Evolutionary conservation across 108 stramenopile species (phyloP), one percentile per base, ranked within the genome.

Genomic region (Discostella stelligeroides): DNA sequence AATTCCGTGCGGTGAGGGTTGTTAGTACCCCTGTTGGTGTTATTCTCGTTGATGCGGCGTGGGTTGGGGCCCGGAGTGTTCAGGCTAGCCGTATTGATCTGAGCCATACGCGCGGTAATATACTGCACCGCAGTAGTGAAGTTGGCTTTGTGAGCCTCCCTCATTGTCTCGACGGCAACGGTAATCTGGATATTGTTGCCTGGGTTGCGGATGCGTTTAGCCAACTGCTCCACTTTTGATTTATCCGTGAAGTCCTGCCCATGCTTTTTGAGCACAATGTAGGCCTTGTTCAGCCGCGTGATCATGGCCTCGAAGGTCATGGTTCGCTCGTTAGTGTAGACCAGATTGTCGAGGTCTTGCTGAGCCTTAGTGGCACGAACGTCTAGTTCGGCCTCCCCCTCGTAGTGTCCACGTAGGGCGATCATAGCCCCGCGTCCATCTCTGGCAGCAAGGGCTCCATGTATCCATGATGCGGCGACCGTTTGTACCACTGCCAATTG

Each of bases 391-490:
- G 34, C 34, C 6, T 34, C 34, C 3, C 61, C 61, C 24, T 62
- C 61, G 41, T 24, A 62, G 41, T 62, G 43, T 1, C 11, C 42
- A 20, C 61, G 42, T 18, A 62, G 23, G 12, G 9, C 24, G 4
- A 4, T 11, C 63, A 48, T 50, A 1, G 63, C 63, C 7, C 7
- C 7, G 1, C 63, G 23, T 15, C 63, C 63, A 30, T 65, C 25
- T 5, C 23, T 2, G 11, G 27, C 34, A 4, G 28, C 13, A 10
- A 41, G 15, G n/a, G n/a, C n/a, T 2, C 9, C 25, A 10, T 15
- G 11, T 18, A 68, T 68, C 66, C 66, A 68, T 23, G 27, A 14
- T 1, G 41, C 42, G 17, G 55, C 53, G 14, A 17, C 40, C 11
- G 25, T 34, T 13, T 42, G 41, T 1, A 56, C 41, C 4, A 20